Percentiles rank a stretch among this genome's conserved stretches.
Conservation (phyloP, 2,329 filamentous ascomycete genomes). For the Stagonosporopsis rhizophila region DNA sequence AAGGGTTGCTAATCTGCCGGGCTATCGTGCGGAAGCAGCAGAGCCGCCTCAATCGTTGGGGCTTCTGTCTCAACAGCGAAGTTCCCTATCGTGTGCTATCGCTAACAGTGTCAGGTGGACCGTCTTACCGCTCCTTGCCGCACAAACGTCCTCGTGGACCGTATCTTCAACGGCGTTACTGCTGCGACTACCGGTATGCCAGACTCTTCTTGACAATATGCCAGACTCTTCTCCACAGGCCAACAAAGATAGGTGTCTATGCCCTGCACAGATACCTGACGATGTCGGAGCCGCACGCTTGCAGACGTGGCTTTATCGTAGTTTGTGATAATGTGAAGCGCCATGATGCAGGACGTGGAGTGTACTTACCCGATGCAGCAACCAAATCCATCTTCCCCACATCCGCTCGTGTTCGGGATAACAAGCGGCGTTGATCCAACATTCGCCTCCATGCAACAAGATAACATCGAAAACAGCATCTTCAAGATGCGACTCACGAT, state of each 20-base stretch:
- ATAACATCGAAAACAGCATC: conserved; percentile 14
- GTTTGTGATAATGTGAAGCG: conserved; percentile 27
- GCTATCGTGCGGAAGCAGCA: conserved; percentile 11
- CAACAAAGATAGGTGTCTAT: conserved; percentile 10
- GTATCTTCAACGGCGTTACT: conserved; percentile 14
- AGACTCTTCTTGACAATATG: too few relatives aligned
- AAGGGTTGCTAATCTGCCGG: conserved; percentile 7
- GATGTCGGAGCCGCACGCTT: conserved; percentile 21
- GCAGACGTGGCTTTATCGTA: conserved; percentile 35
- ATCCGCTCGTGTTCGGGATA: conserved; percentile 12
- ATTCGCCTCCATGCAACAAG: conserved; percentile 12
- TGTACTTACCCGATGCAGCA: conserved; percentile 20
- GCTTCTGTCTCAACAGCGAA: background rate
- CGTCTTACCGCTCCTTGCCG: background rate
- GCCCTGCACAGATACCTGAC: conserved; percentile 10
- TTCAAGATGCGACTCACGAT: conserved; percentile 9
- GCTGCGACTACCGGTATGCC: background rate
- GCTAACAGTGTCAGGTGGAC: conserved; percentile 8
- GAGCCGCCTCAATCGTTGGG: conserved; percentile 9
- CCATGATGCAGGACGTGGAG: conserved; percentile 29
- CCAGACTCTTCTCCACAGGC: background rate
- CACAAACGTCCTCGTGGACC: conserved; percentile 11
- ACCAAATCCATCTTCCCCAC: conserved; percentile 23
- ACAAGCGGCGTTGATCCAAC: conserved; percentile 19
- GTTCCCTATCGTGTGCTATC: background rate